Base-by-base conservation (phyloP, 2,329 filamentous ascomycete species). In the Pseudogymnoascus sp. region DNA sequence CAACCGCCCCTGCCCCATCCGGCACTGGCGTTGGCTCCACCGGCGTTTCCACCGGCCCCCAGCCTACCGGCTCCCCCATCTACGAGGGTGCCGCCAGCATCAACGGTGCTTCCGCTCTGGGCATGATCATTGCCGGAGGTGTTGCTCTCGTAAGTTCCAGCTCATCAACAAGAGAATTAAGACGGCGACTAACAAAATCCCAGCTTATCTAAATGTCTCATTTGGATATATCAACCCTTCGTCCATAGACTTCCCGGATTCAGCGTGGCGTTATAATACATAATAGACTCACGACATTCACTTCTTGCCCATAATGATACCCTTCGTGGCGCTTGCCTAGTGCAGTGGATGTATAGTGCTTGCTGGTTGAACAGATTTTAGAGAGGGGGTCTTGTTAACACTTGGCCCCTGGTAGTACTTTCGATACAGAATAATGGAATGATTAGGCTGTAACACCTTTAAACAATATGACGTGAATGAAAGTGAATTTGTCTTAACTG, bases 71-170 rank as follows among this genome's bases (percentile, higher is more conserved):
- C 18, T 64, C 62, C 50, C 69, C 69, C 61, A 72, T 71, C 50
- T 60, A 67, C 61, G 68, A 66, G 57, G 69, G 68, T 63, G 71
- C 65, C 58, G 70, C 68, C 53, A 63, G 64, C 50, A 58, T 69
- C 9, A 68, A 70, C 59, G 64, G 66, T 58, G 66, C 65, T 39
- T 70, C 70, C 47, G 70, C 67, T 30, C 58, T 71, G 47, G 70
- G 67, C 62, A 66, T 72, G 64, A 63, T 71, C 61, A 64, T 71
- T 64, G 70, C 69, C 62, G 70, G 68, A 63, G 70, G 67, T 67
- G 65, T 72, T 61, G 70, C 69, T 67, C 69, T 72, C 47, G 69
- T 72, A 67, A 37, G 67, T 66, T 59, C 1, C n/a, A 9, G 12
- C 28, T 3, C n/a, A 14, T 53, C 28, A 6, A 53, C 18, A 33